Evolutionary conservation across 768 basidiomycete species (phyloP).

Genomic region (Termitomyces titanicus): DNA sequence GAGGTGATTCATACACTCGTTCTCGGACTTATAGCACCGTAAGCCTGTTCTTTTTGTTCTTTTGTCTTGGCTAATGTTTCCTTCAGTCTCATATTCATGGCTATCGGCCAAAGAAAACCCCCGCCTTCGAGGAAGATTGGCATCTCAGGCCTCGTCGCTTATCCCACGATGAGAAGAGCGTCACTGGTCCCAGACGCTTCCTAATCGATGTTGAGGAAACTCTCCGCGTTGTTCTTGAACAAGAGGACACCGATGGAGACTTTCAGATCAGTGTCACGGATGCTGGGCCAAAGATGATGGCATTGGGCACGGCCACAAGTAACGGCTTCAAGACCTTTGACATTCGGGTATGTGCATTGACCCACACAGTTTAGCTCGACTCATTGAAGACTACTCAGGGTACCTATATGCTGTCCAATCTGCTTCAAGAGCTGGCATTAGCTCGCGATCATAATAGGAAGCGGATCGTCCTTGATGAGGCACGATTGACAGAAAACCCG

Average conservation of each 20-base stretch:
- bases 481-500: conserved; percentile 95
- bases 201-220: conserved; percentile 98
- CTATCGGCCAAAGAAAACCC: conserved; percentile 65
- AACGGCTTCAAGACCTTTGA: conserved; percentile 99
- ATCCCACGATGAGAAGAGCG: conserved; percentile 90
- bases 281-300: conserved; percentile 94
- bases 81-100: conserved; percentile 67
- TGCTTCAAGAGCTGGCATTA: conserved; percentile 96
- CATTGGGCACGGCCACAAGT: conserved; percentile 93
- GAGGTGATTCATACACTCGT: conserved; percentile 73
- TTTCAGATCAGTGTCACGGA: conserved; percentile 97
- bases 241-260: conserved; percentile 96
- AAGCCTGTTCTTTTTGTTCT: conserved; percentile 23
- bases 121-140: conserved; percentile 75
- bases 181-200: conserved; percentile 80
- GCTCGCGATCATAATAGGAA: conserved; percentile 94
- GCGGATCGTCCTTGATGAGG: conserved; percentile 97
- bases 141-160: conserved; percentile 73
- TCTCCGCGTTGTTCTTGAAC: conserved; percentile 91
- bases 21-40: conserved; percentile 88
- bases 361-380: not conserved
- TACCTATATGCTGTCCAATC: conserved; percentile 98
- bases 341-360: conserved; percentile 61
- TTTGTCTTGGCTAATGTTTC: conserved; percentile 5
- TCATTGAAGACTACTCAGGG: conserved; percentile 48